phyloP scores from a whole-genome alignment of 1,139 yeast species.

The Chernovozyma aurita region DNA sequence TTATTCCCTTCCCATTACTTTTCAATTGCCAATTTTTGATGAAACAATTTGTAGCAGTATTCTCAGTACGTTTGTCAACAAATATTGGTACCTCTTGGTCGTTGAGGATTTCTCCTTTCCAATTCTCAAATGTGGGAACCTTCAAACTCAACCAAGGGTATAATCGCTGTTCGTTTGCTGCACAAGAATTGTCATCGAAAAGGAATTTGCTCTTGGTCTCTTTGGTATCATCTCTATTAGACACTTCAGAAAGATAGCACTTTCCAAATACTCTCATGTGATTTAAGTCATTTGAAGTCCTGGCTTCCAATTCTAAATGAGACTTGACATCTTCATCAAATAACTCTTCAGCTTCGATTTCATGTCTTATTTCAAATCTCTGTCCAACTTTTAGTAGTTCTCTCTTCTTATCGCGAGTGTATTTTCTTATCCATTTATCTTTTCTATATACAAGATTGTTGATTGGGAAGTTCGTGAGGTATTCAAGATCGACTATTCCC shows the following conservation, averaged over 20 bases:
- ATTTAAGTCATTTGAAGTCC: conserved; percentile 18
- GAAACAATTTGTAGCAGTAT: conserved; percentile 10
- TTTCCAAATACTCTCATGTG: conserved; percentile 30
- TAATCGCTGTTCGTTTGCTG: conserved; percentile 6
- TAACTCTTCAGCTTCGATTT: conserved; percentile 10
- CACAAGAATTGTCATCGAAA: background rate
- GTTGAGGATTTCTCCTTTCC: conserved; percentile 13
- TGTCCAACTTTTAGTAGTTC: conserved; percentile 12
- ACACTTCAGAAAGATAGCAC: conserved; percentile 16
- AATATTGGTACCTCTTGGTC: conserved; percentile 11
- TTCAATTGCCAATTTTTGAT: conserved; percentile 11
- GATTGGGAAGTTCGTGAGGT: conserved; percentile 12
- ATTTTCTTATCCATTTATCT: conserved; percentile 22
- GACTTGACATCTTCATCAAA: conserved; percentile 9
- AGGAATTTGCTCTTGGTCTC: too few species aligned
- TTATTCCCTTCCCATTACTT: conserved; percentile 31
- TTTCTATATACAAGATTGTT: conserved; percentile 22
- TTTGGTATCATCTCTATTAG: too few species aligned
- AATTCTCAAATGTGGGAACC: conserved; percentile 14
- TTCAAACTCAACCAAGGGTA: conserved; percentile 16
- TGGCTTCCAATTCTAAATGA: conserved; percentile 19
- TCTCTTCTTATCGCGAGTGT: conserved; percentile 10
- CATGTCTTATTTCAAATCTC: conserved; percentile 12
- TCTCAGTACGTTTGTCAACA: background rate
- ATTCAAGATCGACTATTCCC: conserved; percentile 14